Base-by-base conservation (phyloP, 129 eudicot genomes). In the Pittosporum tobira region DNA sequence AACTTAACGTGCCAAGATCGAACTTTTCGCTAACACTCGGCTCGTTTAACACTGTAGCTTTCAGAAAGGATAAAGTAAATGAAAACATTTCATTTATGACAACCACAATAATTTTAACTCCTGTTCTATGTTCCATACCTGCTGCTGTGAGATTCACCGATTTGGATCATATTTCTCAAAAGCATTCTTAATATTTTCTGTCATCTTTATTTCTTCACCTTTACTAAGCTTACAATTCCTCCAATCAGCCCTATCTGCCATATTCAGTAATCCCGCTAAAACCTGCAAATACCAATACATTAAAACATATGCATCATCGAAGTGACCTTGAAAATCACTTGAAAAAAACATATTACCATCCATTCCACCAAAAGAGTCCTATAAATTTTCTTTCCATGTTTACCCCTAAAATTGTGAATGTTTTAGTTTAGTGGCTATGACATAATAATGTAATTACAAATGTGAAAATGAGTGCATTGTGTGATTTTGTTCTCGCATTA, bases 231-330 rank as follows among this genome's bases (percentile, higher is more conserved):
- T 85, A 67, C 88, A 87, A 68, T 87, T 91, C 71, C 88, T 79
- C 99, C 99, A 91, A 63, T 91, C 99, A 53, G 96, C 99, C 56
- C 80, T 77, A 47, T 91, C 96, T 65, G 99, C 90, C 77, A 86
- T 79, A 73, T 91, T 91, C 54, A 91, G 75, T 73, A 91, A 74
- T 57, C 99, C 99, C 7, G 99, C 96, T 67, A 91, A 64, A 50
- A 91, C 99, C 99, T 91, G 67, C 62, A 61, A 61, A 50, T 43
- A 19, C 21, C 61, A 70, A 49, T 23, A 27, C 15, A 12, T 21
- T 52, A 7, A 6, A 65, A 73, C 30, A 34, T 47, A 11, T 31
- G 42, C 47, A 27, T 16, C 13, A n/a, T 27, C 24, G 22, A 10
- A 40, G 22, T 16, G 36, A 42, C n/a, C 37, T 40, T 20, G 14